Percentiles rank a stretch among this genome's conserved stretches.
These are phyloP conservation scores for Dothidotthia symphoricarpi DNA, from an alignment of 2,329 filamentous ascomycete genomes.

Conservation along the genomic window DNA sequence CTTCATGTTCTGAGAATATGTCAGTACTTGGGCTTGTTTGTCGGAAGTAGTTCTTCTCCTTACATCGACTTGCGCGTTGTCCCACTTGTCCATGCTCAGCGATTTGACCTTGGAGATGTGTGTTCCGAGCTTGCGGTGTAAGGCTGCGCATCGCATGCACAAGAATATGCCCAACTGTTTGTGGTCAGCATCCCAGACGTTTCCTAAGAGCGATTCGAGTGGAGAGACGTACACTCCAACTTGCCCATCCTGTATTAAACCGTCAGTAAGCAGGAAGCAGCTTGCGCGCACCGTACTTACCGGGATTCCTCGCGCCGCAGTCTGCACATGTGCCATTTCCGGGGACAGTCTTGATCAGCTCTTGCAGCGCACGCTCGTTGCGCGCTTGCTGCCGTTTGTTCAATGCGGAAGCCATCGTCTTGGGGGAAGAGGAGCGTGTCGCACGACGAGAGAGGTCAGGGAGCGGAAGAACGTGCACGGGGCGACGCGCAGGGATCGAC, in stretches of 20 bases:
- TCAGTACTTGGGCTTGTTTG: conserved; percentile 6
- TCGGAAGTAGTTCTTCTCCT: conserved; percentile 32
- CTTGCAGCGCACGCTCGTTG: conserved; percentile 88
- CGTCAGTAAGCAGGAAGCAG: conserved; percentile 28
- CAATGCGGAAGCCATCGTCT: conserved; percentile 66
- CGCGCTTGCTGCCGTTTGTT: conserved; percentile 98
- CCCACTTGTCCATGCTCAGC: conserved; percentile 97
- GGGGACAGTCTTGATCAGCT: conserved; percentile 77
- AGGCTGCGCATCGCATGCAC: conserved; percentile 93
- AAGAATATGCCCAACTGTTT: conserved; percentile 85
- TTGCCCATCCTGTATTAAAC: conserved; percentile 73
- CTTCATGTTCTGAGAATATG: conserved; percentile 75
- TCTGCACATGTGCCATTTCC: conserved; percentile 95
- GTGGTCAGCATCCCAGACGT: conserved; percentile 1
- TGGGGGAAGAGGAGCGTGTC: conserved; percentile 19
- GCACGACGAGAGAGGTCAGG: conserved; percentile 15
- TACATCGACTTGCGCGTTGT: conserved; percentile 93
- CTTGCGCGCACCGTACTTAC: conserved; percentile 52
- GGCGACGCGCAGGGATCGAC: conserved; percentile 12
- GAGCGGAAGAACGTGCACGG: conserved; percentile 23
- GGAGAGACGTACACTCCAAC: conserved; percentile 75
- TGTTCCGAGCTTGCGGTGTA: conserved; percentile 95
- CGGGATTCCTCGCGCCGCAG: conserved; percentile 87
- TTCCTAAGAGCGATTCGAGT: neutral
- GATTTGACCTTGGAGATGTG: conserved; percentile 99